Evolutionary conservation across 306 rosid genomes (phyloP).

Genomic region (Notholithocarpus densiflorus): DNA sequence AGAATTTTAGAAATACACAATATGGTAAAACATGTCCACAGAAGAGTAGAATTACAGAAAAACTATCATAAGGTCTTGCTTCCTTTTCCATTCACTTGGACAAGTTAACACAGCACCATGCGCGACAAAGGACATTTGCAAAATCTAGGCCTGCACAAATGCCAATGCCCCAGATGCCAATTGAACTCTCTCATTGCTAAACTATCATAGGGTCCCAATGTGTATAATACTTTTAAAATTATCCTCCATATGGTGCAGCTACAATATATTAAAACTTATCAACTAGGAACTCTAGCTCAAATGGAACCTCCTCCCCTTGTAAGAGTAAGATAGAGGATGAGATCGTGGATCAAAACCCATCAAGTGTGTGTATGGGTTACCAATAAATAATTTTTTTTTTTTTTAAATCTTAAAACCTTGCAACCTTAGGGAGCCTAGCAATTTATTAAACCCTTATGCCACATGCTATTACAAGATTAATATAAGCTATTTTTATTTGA

Average conservation of each 20-base stretch:
- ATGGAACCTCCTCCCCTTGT: no score
- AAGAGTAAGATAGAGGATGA: no score
- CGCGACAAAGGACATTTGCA: background rate
- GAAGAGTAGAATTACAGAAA: background rate
- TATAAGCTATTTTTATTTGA: background rate
- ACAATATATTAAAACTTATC: background rate
- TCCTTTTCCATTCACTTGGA: conserved; percentile 12
- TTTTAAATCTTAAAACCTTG: background rate
- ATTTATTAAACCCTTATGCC: background rate
- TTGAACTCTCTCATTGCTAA: background rate
- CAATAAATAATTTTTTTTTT: no score
- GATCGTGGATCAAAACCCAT: no score
- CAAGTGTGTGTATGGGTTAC: no score
- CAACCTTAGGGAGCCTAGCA: background rate
- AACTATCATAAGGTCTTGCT: conserved; percentile 3
- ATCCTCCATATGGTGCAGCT: background rate
- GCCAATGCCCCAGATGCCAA: background rate
- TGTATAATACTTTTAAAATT: background rate
- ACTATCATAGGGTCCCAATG: background rate
- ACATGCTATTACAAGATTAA: background rate
- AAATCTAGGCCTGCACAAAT: background rate
- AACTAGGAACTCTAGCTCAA: no score
- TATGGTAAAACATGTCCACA: background rate
- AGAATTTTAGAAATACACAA: conserved; percentile 10
- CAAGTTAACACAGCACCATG: background rate